These are phyloP conservation scores for Plasmodium falciparum DNA, from an alignment of 169 alveolate species.

Conservation along the genomic window DNA sequence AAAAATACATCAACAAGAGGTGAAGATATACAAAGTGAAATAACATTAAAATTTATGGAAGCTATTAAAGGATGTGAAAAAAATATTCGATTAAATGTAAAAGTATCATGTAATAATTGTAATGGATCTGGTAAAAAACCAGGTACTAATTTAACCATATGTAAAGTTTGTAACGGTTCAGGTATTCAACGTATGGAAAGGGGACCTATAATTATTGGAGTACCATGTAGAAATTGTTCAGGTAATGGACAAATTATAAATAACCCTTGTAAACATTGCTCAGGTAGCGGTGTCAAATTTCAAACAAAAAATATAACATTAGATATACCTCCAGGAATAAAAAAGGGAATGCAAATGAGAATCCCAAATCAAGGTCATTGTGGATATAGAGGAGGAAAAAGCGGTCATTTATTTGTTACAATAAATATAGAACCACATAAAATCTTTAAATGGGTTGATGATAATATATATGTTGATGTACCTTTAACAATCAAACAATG, in stretches of 20 bases:
- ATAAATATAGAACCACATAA: constrained; percentile 90
- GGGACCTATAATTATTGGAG: constrained; percentile 90
- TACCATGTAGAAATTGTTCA: constrained; percentile 90
- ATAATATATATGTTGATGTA: constrained; percentile 90
- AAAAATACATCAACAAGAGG: constrained; percentile 84
- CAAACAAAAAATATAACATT: constrained; percentile 87
- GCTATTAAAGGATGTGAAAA: constrained; percentile 90
- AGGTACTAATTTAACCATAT: constrained; percentile 82
- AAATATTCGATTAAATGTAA: constrained; percentile 84
- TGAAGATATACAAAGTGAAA: constrained; percentile 87
- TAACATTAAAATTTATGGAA: constrained; percentile 89
- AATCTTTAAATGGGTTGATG: constrained; percentile 90
- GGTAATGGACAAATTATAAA: constrained; percentile 89
- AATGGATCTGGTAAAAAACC: constrained; percentile 88
- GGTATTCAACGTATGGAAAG: constrained; percentile 90
- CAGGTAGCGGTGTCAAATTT: constrained; percentile 88
- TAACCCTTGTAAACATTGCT: constrained; percentile 88
- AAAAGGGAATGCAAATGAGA: constrained; percentile 90
- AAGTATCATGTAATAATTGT: constrained; percentile 88
- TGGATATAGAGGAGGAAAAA: constrained; percentile 89
- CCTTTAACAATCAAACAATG: constrained; percentile 90
- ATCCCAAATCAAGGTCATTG: constrained; percentile 91
- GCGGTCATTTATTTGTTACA: constrained; percentile 90
- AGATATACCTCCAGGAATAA: constrained; percentile 88
- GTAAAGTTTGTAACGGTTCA: constrained; percentile 89